phyloP scores from a whole-genome alignment of 139 green algal genomes.

The Tetraselmis striata region DNA sequence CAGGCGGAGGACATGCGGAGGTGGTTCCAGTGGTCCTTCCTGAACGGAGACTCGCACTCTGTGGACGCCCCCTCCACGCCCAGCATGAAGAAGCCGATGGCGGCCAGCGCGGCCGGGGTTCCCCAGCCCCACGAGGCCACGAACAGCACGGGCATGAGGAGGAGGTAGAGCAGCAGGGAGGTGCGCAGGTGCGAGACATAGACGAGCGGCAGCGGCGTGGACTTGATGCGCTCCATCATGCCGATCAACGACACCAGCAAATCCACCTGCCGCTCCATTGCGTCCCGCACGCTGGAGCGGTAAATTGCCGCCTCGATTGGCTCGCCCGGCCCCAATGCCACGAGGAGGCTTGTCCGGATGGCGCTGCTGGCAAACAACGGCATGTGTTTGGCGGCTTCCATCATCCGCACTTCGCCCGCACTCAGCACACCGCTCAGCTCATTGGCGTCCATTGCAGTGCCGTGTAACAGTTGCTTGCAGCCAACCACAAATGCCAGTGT shows the following conservation, averaged over 20 bases:
- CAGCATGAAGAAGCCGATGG: constrained; percentile 4
- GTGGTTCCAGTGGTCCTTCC: neutral
- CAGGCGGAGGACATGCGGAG: neutral
- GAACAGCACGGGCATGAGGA: constrained; percentile 18
- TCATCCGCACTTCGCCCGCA: neutral
- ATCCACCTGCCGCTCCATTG: neutral
- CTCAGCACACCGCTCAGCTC: neutral
- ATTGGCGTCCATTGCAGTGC: neutral
- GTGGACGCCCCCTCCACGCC: constrained; percentile 12
- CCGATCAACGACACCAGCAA: constrained; percentile 5
- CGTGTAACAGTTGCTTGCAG: constrained; percentile 10
- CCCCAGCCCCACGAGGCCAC: constrained; percentile 11
- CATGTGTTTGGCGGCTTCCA: neutral
- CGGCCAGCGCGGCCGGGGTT: constrained; percentile 9
- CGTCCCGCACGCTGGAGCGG: neutral
- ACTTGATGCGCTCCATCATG: constrained; percentile 10
- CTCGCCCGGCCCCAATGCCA: neutral
- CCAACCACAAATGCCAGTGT: constrained; percentile 6
- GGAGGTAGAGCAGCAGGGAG: constrained; percentile 10
- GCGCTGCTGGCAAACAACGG: neutral
- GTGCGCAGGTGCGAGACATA: constrained; percentile 22
- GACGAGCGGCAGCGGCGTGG: constrained; percentile 13
- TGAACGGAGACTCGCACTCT: constrained; percentile 21
- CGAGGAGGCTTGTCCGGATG: neutral
- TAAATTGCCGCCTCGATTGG: no score